These are phyloP conservation scores for Choiromyces venosus DNA, from an alignment of 495 filamentous ascomycete genomes.

Conservation along the genomic window DNA sequence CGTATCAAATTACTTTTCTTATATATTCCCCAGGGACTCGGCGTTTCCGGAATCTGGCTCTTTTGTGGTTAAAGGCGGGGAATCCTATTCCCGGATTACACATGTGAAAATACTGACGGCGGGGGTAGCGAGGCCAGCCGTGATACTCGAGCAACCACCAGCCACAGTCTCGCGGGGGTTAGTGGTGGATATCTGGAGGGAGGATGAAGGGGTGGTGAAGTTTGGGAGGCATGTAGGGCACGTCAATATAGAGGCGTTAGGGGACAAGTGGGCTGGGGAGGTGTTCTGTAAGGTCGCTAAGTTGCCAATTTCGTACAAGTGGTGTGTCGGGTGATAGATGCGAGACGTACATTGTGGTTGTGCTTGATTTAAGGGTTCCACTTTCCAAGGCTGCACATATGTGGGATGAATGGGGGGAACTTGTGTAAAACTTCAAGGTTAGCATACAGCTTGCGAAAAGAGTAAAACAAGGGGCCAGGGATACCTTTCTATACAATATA, in stretches of 20 bases:
- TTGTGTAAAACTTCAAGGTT: background rate
- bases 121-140: background rate
- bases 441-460: background rate
- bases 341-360: background rate
- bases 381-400: background rate
- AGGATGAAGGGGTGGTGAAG: background rate
- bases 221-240: background rate
- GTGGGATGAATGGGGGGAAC: background rate
- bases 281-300: background rate
- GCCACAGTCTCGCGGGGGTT: background rate
- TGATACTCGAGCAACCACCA: background rate
- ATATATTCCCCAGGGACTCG: background rate
- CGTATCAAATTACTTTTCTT: background rate
- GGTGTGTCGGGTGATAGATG: background rate
- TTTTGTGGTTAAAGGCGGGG: background rate
- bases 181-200: slow-evolving; percentile 1
- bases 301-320: background rate
- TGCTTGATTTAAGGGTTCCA: background rate
- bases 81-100: background rate
- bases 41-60: background rate
- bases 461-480: too few species aligned
- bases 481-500: too few species aligned
- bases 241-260: background rate
- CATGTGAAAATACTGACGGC: background rate
- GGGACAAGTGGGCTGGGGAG: background rate